Conservation (phyloP, 352 stramenopile species). For the Phytophthora macrochlamydospora region DNA sequence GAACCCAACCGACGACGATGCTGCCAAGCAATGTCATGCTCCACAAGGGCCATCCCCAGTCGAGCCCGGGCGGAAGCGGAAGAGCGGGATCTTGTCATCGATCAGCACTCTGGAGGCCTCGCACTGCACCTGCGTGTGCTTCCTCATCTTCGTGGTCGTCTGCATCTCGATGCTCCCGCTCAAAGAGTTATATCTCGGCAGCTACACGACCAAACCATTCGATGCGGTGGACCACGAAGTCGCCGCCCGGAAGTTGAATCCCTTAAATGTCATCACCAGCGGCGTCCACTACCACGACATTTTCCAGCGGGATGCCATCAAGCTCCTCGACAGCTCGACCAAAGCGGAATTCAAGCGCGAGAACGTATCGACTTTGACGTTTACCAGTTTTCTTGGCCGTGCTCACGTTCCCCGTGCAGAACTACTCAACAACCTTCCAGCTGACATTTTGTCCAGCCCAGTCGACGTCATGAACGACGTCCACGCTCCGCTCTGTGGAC, state of each 20-base stretch:
- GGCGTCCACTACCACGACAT: conserved; percentile 27
- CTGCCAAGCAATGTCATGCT: too few species aligned
- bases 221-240: conserved; percentile 29
- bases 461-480: conserved; percentile 46
- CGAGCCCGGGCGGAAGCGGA: too few species aligned
- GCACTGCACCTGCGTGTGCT: conserved; percentile 19
- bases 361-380: conserved; percentile 5
- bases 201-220: conserved; percentile 29
- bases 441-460: conserved; percentile 13
- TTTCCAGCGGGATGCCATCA: conserved; percentile 12
- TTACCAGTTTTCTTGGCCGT: conserved; percentile 42
- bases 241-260: conserved; percentile 22
- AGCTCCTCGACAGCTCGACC: conserved; percentile 18
- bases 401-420: conserved; percentile 33
- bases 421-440: conserved; percentile 27
- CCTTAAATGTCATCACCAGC: conserved; percentile 31
- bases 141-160: conserved; percentile 22
- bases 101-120: conserved; percentile 11
- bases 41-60: too few species aligned
- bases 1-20: too few species aligned
- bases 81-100: neutral
- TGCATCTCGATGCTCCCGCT: conserved; percentile 21
- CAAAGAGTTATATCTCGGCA: conserved; percentile 36
- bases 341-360: conserved; percentile 10
- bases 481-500: conserved; percentile 40